Evolutionary conservation across 176 grass and related monocot genomes (phyloP).

Genomic region (Melocanna baccifera): DNA sequence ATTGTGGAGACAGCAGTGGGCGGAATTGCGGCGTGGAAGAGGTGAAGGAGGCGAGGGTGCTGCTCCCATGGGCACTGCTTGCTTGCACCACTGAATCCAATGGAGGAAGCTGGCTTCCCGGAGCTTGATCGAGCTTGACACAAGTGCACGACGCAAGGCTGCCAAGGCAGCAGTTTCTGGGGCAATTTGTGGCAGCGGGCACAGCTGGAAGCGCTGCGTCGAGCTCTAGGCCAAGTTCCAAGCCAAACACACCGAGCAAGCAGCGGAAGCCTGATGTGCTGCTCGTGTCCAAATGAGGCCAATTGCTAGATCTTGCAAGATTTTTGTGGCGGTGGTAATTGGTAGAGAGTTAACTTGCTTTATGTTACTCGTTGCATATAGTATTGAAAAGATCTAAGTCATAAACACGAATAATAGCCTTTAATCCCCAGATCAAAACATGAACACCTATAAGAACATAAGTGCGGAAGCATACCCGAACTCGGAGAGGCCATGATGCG

Average conservation of each 20-base stretch:
- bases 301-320: conserved; percentile 11
- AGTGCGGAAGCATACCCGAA: no score
- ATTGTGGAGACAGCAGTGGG: conserved; percentile 29
- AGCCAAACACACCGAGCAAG: conserved; percentile 82
- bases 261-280: conserved; percentile 63
- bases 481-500: no score
- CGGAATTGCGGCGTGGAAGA: conserved; percentile 39
- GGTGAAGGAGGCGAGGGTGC: conserved; percentile 61
- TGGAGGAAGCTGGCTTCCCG: conserved; percentile 63
- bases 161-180: conserved; percentile 38
- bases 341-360: conserved; percentile 29
- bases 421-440: no score
- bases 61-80: conserved; percentile 96
- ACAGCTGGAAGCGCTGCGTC: conserved; percentile 43
- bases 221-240: conserved; percentile 61
- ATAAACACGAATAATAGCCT: no score
- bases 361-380: conserved; percentile 35
- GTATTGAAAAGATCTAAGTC: no score
- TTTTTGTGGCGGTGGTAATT: conserved; percentile 1
- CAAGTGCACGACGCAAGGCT: conserved; percentile 58
- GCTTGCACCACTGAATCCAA: conserved; percentile 69
- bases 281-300: conserved; percentile 62
- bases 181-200: not conserved
- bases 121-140: conserved; percentile 93
- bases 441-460: no score